Evolutionary conservation across 345 rosid species (phyloP), one percentile per base, ranked within the genome.

Genomic region (Rubroshorea leprosula): DNA sequence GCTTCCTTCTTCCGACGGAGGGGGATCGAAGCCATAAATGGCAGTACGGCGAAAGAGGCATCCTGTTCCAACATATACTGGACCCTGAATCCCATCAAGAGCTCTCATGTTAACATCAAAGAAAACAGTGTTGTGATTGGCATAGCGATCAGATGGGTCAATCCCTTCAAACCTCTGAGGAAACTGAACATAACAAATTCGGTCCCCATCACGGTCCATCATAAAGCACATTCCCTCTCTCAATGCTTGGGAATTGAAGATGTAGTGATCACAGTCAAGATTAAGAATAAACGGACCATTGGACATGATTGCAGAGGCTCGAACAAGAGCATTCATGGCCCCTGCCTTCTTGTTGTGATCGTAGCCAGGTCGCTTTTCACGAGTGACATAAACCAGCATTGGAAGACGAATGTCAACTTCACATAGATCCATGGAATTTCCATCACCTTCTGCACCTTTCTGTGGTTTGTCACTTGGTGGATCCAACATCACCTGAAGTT

Each of bases 281-380:
- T 87, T 85, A 45, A 87, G 83, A 22, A 90, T 90, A 74, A 85
- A 90, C 13, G 97, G 83, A 39, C 93, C 96, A 43, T 90, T 90
- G 22, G 96, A 87, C 87, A 85, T 85, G 22, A 90, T 78, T 18
- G 97, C 96, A 0, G 96, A 83, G 45, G 93, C 72, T 44, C 94
- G 76, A 16, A 87, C 96, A 49, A 90, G 72, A 0, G 90, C 96
- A 50, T 90, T 87, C 97, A 90, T 90, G 12, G 97, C 93, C 48
- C 97, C 96, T 16, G 95, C 97, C 66, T 90, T 90, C 69, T 90
- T 90, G 76, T 84, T 83, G 68, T 90, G 97, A 27, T 90, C 96
- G 67, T 83, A 90, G 21, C 97, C 93, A 55, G 89, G 86, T 18
- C 92, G 78, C 78, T 86, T 90, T 62, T 90, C 92, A 0, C 90